A percentile compares a stretch with the other conserved stretches of the same genome.
Evolutionary conservation across 179 eudicot genomes (phyloP).

Genomic region (Heliamphora pulchella): DNA sequence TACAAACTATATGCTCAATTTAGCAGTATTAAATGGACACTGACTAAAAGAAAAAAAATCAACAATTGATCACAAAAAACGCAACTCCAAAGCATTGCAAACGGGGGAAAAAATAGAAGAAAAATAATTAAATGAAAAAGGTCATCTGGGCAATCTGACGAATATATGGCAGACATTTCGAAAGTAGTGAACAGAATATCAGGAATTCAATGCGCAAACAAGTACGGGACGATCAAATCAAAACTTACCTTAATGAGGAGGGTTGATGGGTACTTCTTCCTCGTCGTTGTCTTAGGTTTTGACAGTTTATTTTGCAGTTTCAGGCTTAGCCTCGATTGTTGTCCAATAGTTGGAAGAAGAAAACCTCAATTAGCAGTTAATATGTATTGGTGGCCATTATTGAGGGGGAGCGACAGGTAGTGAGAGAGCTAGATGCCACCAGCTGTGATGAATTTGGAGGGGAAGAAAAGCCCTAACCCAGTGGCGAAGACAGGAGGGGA

Average conservation of each 20-base stretch:
- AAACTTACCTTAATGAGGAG: neutral
- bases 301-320: neutral
- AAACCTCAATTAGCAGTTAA: neutral
- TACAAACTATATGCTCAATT: neutral
- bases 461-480: no score
- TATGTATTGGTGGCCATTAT: no score
- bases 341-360: neutral
- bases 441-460: no score
- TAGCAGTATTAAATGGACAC: neutral
- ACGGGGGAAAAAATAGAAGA: neutral
- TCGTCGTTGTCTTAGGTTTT: neutral
- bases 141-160: neutral
- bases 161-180: neutral
- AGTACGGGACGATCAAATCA: neutral
- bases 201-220: no score
- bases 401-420: no score
- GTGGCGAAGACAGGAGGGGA: no score
- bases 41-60: no score
- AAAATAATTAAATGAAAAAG: neutral
- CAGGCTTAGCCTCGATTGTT: neutral
- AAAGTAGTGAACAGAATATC: no score
- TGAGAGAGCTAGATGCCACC: no score
- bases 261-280: neutral
- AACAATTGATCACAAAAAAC: neutral
- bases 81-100: neutral